phyloP scores from a whole-genome alignment of 495 filamentous ascomycete genomes.

The Aspergillus heteromorphus region DNA sequence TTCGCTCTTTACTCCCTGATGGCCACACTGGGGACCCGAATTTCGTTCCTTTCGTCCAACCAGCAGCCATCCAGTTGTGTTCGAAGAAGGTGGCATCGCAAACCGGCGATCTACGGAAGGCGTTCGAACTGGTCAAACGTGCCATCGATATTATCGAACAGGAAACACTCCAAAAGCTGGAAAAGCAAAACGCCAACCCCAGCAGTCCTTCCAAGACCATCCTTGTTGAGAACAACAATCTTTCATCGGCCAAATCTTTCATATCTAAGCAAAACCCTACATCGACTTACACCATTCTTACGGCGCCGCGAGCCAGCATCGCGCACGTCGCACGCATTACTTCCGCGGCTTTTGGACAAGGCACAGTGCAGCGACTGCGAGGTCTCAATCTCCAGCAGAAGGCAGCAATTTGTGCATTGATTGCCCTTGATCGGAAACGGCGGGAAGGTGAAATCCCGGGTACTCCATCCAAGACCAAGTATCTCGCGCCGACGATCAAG shows the following conservation, averaged over 20 bases:
- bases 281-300: conserved; percentile 55
- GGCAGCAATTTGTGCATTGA: conserved; percentile 81
- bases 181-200: conserved; percentile 26
- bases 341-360: conserved; percentile 78
- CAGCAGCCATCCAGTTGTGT: conserved; percentile 86
- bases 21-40: conserved; percentile 44
- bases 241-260: conserved; percentile 51
- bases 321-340: conserved; percentile 87
- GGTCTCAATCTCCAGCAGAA: conserved; percentile 94
- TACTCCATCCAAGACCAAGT: conserved; percentile 54
- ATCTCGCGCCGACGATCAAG: conserved; percentile 65
- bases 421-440: conserved; percentile 66
- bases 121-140: conserved; percentile 87
- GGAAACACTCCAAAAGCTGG: conserved; percentile 56
- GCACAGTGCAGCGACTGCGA: conserved; percentile 73
- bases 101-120: conserved; percentile 90
- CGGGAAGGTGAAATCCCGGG: conserved; percentile 34
- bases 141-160: conserved; percentile 85
- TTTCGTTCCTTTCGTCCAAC: conserved; percentile 83
- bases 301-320: conserved; percentile 85
- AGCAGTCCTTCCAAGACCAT: conserved; percentile 51
- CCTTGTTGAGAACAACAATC: conserved; percentile 63
- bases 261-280: conserved; percentile 37
- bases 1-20: conserved; percentile 61
- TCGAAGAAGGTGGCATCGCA: conserved; percentile 91